A percentile compares a stretch with the other conserved stretches of the same genome.
These are phyloP conservation scores for Termitomyces sp. DNA, from an alignment of 768 basidiomycete genomes.

Conservation along the genomic window DNA sequence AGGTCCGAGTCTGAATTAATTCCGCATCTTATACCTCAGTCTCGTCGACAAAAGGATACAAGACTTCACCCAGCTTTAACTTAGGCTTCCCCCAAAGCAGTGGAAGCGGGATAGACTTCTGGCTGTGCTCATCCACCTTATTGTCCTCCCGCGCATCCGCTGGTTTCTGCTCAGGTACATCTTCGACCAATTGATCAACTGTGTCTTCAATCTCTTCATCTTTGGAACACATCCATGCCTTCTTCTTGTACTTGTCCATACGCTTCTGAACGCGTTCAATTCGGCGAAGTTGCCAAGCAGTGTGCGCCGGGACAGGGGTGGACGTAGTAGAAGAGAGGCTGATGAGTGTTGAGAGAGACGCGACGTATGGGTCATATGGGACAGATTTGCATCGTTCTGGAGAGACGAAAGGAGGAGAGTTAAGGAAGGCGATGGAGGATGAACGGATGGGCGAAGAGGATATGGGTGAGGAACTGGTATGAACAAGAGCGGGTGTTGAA, in stretches of 20 bases:
- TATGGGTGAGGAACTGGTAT: conserved; percentile 6
- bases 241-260: conserved; percentile 27
- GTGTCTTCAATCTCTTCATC: conserved; percentile 23
- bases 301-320: conserved; percentile 29
- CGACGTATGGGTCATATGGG: conserved; percentile 10
- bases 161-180: neutral
- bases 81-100: conserved; percentile 8
- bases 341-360: conserved; percentile 10
- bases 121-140: neutral
- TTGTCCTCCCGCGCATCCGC: neutral
- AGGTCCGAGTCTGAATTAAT: neutral
- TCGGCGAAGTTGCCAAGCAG: conserved; percentile 25
- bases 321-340: conserved; percentile 7
- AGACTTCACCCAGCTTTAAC: conserved; percentile 15
- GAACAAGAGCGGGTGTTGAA: conserved; percentile 8
- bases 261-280: conserved; percentile 24
- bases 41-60: conserved; percentile 27
- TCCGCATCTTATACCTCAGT: conserved; percentile 16
- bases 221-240: conserved; percentile 22
- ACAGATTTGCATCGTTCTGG: neutral
- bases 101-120: neutral
- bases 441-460: conserved; percentile 8
- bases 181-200: conserved; percentile 10
- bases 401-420: conserved; percentile 8
- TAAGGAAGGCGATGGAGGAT: conserved; percentile 3